Conservation (phyloP, 1,284 basidiomycete genomes). For the Ceratobasidium sp. region DNA sequence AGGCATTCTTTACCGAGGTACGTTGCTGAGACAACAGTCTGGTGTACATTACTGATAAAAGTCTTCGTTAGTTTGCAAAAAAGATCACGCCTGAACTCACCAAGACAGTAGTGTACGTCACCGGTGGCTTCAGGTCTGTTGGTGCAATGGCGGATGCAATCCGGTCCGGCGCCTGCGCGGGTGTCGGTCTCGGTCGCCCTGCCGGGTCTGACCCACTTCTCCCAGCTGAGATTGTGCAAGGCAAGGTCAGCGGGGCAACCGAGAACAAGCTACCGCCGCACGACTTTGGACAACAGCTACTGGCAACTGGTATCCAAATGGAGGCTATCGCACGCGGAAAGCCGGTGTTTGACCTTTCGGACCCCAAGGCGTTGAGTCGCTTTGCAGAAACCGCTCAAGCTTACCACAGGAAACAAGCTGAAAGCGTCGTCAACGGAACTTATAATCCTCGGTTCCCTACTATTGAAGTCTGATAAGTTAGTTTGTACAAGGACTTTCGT, state of each 20-base stretch:
- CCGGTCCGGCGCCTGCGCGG: conserved; percentile 46
- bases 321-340: conserved; percentile 12
- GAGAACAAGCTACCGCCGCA: neutral
- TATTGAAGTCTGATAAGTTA: no score
- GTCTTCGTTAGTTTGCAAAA: conserved; percentile 51
- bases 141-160: conserved; percentile 54
- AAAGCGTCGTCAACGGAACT: neutral
- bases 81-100: conserved; percentile 51
- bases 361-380: conserved; percentile 7
- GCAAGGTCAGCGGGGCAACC: conserved; percentile 47
- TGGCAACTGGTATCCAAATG: conserved; percentile 12
- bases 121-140: conserved; percentile 57
- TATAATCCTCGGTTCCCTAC: neutral
- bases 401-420: neutral
- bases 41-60: neutral
- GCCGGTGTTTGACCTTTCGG: conserved; percentile 9
- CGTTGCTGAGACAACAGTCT: conserved; percentile 6
- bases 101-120: conserved; percentile 53
- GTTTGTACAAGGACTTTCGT: no score
- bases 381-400: neutral
- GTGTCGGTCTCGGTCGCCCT: conserved; percentile 57
- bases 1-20: conserved; percentile 52
- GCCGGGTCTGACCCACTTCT: conserved; percentile 56
- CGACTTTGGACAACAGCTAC: neutral
- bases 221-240: conserved; percentile 51